Percentiles rank a stretch among this genome's conserved stretches.
phyloP scores from a whole-genome alignment of 116 monocot genomes.

The Dioscorea cayenensis region DNA sequence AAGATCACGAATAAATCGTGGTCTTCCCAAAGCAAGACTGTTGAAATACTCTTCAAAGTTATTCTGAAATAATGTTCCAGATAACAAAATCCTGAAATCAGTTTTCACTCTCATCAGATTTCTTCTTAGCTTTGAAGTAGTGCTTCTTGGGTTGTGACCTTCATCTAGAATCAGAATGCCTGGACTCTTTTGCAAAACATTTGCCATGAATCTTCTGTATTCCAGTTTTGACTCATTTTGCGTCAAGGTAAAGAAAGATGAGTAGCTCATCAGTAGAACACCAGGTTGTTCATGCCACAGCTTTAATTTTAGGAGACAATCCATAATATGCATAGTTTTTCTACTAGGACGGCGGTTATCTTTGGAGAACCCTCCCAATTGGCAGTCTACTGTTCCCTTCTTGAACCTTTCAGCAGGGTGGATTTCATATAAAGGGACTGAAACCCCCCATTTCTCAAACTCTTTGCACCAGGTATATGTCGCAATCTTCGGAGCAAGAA shows the following conservation, averaged over 20 bases:
- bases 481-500: slow-evolving; percentile 64
- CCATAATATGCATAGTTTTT: slow-evolving; percentile 38
- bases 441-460: slow-evolving; percentile 62
- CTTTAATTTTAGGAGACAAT: slow-evolving; percentile 39
- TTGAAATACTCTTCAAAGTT: slow-evolving; percentile 88
- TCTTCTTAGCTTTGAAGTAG: slow-evolving; percentile 66
- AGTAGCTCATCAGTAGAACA: slow-evolving; percentile 65
- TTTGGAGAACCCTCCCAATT: neutral
- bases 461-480: slow-evolving; percentile 63
- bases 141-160: slow-evolving; percentile 87
- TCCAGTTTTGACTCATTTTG: slow-evolving; percentile 27
- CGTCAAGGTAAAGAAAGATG: slow-evolving; percentile 41
- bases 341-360: slow-evolving; percentile 24
- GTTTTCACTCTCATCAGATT: slow-evolving; percentile 66
- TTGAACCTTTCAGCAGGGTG: slow-evolving; percentile 29
- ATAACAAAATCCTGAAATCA: slow-evolving; percentile 55
- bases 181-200: slow-evolving; percentile 41
- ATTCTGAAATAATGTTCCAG: slow-evolving; percentile 74
- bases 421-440: slow-evolving; percentile 45
- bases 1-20: slow-evolving; percentile 46
- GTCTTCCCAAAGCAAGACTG: slow-evolving; percentile 61
- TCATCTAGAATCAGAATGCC: slow-evolving; percentile 71
- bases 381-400: slow-evolving; percentile 18
- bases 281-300: slow-evolving; percentile 68
- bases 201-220: slow-evolving; percentile 33